phyloP scores from a whole-genome alignment of 805 yeast genomes.

The Naumovozyma baii region DNA sequence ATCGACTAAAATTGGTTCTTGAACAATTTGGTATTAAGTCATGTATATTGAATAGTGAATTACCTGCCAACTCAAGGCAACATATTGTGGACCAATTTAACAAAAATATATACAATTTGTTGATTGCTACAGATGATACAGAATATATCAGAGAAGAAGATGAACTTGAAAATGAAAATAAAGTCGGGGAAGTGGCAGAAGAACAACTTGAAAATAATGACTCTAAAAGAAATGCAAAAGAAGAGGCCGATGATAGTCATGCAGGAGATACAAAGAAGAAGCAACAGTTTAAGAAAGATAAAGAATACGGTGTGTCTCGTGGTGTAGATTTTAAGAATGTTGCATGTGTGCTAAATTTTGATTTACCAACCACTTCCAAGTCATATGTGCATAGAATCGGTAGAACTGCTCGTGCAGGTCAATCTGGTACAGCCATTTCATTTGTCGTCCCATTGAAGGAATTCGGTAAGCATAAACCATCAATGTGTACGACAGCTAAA shows the following conservation, averaged over 20 bases:
- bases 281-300: conserved; percentile 37
- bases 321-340: conserved; percentile 96
- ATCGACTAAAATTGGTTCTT: conserved; percentile 77
- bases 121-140: conserved; percentile 93
- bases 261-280: conserved; percentile 23
- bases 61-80: conserved; percentile 84
- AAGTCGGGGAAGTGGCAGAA: conserved; percentile 7
- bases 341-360: conserved; percentile 93
- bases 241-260: conserved; percentile 5
- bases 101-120: conserved; percentile 71
- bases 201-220: conserved; percentile 12
- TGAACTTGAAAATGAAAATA: conserved; percentile 8
- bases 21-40: conserved; percentile 91
- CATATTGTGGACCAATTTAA: conserved; percentile 95
- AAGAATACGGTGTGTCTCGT: conserved; percentile 88
- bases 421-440: conserved; percentile 87
- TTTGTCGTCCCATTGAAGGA: conserved; percentile 79
- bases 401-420: conserved; percentile 96
- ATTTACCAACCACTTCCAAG: conserved; percentile 80
- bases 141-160: conserved; percentile 44
- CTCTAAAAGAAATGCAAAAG: conserved; percentile 7
- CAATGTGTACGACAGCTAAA: conserved; percentile 59
- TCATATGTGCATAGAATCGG: conserved; percentile 91
- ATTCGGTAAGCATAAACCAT: conserved; percentile 81
- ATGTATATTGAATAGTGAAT: conserved; percentile 82